phyloP scores from a whole-genome alignment of 2,329 filamentous ascomycete genomes.

The Acrocalymma vagum region DNA sequence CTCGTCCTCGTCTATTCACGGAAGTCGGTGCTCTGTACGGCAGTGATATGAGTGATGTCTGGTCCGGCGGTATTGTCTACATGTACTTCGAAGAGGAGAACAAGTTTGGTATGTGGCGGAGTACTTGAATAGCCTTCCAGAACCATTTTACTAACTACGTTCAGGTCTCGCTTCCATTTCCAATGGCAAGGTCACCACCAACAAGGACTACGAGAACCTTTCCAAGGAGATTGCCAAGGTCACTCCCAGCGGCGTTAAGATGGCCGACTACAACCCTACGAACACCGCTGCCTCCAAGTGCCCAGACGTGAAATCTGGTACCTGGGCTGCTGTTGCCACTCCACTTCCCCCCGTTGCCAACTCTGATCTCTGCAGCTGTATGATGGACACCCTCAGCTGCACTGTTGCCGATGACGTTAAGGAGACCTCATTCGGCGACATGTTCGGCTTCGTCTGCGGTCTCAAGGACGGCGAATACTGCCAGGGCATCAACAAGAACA shows the following conservation, averaged over 20 bases:
- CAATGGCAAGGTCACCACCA: conserved; percentile 67
- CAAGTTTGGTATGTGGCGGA: conserved; percentile 78
- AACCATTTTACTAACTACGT: conserved; percentile 13
- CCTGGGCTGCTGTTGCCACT: conserved; percentile 74
- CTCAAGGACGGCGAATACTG: conserved; percentile 63
- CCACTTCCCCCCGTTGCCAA: conserved; percentile 85
- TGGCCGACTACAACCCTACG: conserved; percentile 74
- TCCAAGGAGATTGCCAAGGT: conserved; percentile 72
- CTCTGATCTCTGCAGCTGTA: conserved; percentile 82
- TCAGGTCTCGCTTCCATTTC: conserved; percentile 71
- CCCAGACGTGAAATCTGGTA: conserved; percentile 66
- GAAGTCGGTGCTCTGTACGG: conserved; percentile 87
- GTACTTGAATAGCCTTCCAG: no score
- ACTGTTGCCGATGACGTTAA: conserved; percentile 65
- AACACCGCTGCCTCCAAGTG: conserved; percentile 75
- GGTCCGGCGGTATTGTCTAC: conserved; percentile 97
- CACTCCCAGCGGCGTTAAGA: conserved; percentile 71
- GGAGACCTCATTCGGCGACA: conserved; percentile 66
- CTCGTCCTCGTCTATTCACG: conserved; percentile 77
- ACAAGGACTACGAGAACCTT: conserved; percentile 68
- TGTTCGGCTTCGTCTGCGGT: conserved; percentile 81
- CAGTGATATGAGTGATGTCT: conserved; percentile 81
- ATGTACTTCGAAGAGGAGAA: conserved; percentile 96
- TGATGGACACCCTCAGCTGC: conserved; percentile 78
- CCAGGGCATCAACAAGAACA: conserved; percentile 73